Conservation (phyloP, 202 grass and related monocot genomes). For the Thinopyrum obtusiflorum region DNA sequence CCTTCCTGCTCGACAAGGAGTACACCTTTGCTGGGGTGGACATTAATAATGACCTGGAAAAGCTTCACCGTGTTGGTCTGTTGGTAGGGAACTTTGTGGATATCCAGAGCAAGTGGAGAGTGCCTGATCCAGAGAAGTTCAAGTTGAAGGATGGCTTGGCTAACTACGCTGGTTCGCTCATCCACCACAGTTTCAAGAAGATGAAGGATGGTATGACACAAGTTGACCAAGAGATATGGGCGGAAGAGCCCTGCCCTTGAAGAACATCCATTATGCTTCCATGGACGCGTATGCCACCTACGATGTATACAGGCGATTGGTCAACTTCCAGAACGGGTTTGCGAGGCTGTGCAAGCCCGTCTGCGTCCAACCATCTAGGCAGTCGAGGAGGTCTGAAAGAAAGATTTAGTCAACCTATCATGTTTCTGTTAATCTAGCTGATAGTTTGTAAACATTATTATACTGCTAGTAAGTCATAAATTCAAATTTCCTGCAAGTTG, state of each 20-base stretch:
- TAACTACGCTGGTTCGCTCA: background rate
- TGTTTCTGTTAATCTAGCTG: no score
- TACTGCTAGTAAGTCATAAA: no score
- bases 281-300: background rate
- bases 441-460: no score
- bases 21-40: no score
- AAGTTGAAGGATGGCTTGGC: no score
- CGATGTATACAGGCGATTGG: background rate
- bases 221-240: background rate
- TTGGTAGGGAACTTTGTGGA: background rate
- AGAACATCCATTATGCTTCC: background rate
- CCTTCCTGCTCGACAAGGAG: no score
- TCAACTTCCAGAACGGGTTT: background rate
- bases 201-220: background rate
- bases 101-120: background rate
- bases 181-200: background rate
- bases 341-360: no score
- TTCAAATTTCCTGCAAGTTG: no score
- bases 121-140: no score
- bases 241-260: background rate
- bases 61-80: background rate
- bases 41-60: background rate
- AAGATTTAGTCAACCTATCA: no score
- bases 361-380: no score
- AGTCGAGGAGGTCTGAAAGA: no score